Evolutionary conservation across 2,329 filamentous ascomycete genomes (phyloP), one percentile per base, ranked within the genome.

Genomic region (Neodidymelliopsis sp.): DNA sequence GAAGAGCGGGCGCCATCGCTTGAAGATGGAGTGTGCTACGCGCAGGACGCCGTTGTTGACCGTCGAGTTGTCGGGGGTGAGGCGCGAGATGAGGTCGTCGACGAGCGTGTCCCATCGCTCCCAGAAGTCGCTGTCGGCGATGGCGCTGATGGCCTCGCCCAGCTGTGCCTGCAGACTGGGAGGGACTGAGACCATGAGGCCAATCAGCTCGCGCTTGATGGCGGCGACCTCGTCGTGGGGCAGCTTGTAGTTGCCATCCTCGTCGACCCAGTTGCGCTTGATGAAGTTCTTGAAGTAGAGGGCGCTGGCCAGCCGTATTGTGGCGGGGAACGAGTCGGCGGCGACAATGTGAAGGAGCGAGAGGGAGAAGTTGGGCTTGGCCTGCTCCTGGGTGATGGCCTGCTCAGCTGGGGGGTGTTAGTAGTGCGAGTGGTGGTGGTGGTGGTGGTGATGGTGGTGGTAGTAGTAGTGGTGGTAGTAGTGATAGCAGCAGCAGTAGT

Each of bases 251-350:
- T 89, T 88, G 69, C 94, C 92, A 75, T 97, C 90, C 70, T 96
- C 93, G 74, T 97, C 90, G 63, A 91, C 90, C 85, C 95, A 99
- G 79, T 91, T 94, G 70, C 89, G 85, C 74, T 89, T 89, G 69
- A 99, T 91, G 74, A 96, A 96, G 79, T 99, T 99, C 78, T 99
- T 99, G 84, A 99, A 99, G 78, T 90, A 94, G 52, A 99, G 82
- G 20, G 94, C 90, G 65, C 89, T 90, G 6, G 93, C 85, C 30
- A 99, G 85, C 55, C 94, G 87, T 53, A 90, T 94, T 65, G 90
- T 93, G 58, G 81, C 76, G 29, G 90, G 86, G 56, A 88, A 84
- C 30, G 82, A 78, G 48, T 86, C 84, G 60, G 88, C 85, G 57
- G 89, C 90, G 65, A 96, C 91, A 69, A 97, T 95, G 65, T 93